Conservation (phyloP, 164 flowering plant genomes). For the Aristolochia californica region DNA sequence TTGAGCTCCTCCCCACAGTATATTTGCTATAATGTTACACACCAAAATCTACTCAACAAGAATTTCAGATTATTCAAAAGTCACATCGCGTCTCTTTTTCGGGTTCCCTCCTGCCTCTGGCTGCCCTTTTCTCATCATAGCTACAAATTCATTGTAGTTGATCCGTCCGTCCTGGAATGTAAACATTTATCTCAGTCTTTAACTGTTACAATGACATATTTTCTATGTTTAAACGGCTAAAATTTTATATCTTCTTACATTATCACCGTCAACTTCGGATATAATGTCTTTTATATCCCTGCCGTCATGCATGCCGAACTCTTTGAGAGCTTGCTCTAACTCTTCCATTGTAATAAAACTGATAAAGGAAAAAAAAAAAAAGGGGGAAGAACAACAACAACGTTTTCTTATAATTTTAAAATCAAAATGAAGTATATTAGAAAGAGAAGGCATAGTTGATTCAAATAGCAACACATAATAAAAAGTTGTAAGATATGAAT, state of each 20-base stretch:
- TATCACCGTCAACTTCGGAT: constrained; percentile 78
- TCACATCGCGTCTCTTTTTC: constrained; percentile 57
- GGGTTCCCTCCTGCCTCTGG: constrained; percentile 40
- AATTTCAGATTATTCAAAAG: constrained; percentile 1
- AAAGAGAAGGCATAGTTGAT: background rate
- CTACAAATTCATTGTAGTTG: constrained; percentile 79
- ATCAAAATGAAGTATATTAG: background rate
- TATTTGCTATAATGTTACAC: background rate
- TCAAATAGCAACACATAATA: background rate
- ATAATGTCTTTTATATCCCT: constrained; percentile 79
- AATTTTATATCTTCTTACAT: constrained; percentile 37
- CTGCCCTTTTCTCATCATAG: constrained; percentile 90
- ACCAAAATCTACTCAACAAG: background rate
- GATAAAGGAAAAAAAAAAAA: constrained; percentile 1
- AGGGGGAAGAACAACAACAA: no score
- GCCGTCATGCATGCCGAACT: constrained; percentile 78
- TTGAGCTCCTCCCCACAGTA: background rate
- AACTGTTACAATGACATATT: background rate
- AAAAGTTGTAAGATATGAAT: background rate
- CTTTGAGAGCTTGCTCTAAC: constrained; percentile 82
- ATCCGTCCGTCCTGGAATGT: constrained; percentile 61
- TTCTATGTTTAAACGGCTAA: background rate
- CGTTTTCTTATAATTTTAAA: no score
- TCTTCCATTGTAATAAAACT: constrained; percentile 86
- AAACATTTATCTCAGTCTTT: background rate